Base-by-base conservation (phyloP, 2,329 filamentous ascomycete genomes). In the Pseudocercospora musae region DNA sequence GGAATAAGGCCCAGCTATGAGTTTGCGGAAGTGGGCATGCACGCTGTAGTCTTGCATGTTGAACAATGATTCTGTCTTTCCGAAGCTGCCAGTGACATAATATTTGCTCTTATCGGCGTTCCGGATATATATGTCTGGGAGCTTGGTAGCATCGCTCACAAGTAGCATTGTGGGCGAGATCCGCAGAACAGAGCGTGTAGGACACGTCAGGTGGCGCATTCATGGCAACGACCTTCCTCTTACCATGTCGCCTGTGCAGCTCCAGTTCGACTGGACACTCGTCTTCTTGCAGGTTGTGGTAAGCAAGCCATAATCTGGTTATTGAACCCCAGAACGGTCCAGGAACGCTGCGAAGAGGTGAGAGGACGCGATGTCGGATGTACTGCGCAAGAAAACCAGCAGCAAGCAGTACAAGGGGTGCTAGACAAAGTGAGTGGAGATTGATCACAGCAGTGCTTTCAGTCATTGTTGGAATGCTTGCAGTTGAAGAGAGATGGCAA, bases 71-170 rank as follows among this genome's bases (percentile, higher is more conserved):
- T 86, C 84, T 4, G 77, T 80, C 59, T 82, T 79, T 15, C 84
- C 84, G 66, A 86, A 85, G 23, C 78, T 82, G 20, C 84, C 84
- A 0, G 83, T 82, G 62, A 86, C 83, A 69, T 87, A 87, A 71
- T 85, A 81, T 54, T 83, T 78, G 0, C 82, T 82, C 69, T 87
- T 87, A 73, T 84, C 78, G 4, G 81, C 83, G 64, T 82, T 76
- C 21, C 83, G 80, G 57, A 79, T 77, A 73, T 87, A 87, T 25
- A 87, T 81, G 13, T 80, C 77, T 0, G 84, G 84, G 1, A 87
- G 77, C 68, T 83, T 81, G 1, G 77, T 81, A 0, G 84, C 79
- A 67, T 84, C 82, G 69, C 73, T 80, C 59, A 85, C 80, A 4
- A 84, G 74, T 20, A 86, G 77, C 67, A 85, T 75, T 0, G 81